These are phyloP conservation scores for Ligustrum vulgare DNA, from an alignment of 257 asterid genomes.

Conservation along the genomic window DNA sequence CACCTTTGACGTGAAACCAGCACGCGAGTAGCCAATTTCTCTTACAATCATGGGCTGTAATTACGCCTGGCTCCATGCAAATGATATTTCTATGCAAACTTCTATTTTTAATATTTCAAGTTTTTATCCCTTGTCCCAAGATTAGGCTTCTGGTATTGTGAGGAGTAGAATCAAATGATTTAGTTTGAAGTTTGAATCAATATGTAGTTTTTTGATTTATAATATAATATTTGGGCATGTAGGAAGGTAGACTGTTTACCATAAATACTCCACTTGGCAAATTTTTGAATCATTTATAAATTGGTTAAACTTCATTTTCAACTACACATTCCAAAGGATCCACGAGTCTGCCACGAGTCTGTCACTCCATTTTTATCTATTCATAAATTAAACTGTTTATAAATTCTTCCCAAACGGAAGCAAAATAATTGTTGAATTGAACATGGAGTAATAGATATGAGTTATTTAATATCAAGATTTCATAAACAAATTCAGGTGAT, in stretches of 20 bases:
- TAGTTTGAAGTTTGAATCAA: constrained; percentile 18
- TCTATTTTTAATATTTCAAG: constrained; percentile 2
- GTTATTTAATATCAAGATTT: constrained; percentile 8
- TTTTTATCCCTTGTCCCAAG: constrained; percentile 22
- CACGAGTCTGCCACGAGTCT: too few relatives aligned
- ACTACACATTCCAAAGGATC: too few relatives aligned
- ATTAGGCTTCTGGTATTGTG: constrained; percentile 21
- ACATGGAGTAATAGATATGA: neutral
- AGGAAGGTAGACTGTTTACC: neutral
- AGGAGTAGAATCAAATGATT: neutral
- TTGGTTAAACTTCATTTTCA: too few relatives aligned
- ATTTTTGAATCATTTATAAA: too few relatives aligned
- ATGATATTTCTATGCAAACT: constrained; percentile 24
- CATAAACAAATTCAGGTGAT: constrained; percentile 12
- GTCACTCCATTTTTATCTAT: too few relatives aligned
- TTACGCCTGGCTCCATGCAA: neutral
- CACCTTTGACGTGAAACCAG: constrained; percentile 71
- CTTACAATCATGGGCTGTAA: neutral
- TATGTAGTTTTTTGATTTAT: neutral
- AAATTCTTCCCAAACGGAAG: too few relatives aligned
- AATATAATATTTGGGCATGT: neutral
- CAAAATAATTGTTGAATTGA: constrained; percentile 2
- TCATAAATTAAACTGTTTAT: too few relatives aligned
- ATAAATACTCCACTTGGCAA: neutral
- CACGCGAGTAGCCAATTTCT: constrained; percentile 47